A percentile compares a stretch with the other conserved stretches of the same genome.
phyloP scores from a whole-genome alignment of 345 rosid species.

The Brassica juncea region DNA sequence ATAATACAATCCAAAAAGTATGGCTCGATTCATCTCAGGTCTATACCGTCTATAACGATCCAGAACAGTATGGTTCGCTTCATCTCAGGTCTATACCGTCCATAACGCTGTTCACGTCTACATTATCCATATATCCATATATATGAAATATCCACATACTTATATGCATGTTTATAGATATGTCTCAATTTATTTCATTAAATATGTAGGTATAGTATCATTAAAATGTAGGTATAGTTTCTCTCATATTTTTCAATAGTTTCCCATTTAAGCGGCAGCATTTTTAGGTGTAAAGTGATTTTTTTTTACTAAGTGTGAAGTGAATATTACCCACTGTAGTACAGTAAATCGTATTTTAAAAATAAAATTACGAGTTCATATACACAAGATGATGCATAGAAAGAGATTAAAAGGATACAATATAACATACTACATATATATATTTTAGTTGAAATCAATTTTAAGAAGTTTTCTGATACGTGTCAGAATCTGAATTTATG shows the following conservation, averaged over 20 bases:
- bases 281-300: neutral
- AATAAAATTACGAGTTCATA: neutral
- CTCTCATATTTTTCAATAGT: neutral
- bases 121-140: constrained; percentile 11
- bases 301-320: neutral
- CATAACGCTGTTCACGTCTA: constrained; percentile 23
- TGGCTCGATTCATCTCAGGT: neutral
- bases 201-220: neutral
- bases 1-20: constrained; percentile 19
- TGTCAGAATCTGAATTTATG: no score
- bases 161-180: neutral
- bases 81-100: constrained; percentile 28
- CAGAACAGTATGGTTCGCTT: neutral
- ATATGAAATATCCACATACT: neutral
- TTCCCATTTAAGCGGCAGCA: neutral
- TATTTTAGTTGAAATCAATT: no score
- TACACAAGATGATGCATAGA: neutral
- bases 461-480: no score
- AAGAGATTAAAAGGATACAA: neutral
- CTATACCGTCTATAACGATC: neutral
- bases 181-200: neutral
- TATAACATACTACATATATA: neutral
- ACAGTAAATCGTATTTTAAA: neutral
- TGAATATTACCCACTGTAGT: neutral
- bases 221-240: neutral